Evolutionary conservation across 441 rosid species (phyloP).

Genomic region (Hura crepitans): DNA sequence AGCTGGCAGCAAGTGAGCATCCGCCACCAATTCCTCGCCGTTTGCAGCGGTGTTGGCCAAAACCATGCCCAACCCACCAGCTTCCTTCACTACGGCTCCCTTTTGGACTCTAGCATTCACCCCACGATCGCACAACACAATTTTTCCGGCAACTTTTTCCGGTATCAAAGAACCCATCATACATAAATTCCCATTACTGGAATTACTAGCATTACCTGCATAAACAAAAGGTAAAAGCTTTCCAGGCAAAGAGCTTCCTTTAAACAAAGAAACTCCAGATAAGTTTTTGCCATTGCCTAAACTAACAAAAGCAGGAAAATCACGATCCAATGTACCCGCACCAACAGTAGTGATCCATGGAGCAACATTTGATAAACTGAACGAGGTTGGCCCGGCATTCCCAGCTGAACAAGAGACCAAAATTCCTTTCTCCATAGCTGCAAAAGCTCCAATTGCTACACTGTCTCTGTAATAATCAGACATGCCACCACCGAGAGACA

Average conservation of each 20-base stretch:
- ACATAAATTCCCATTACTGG: slow-evolving; percentile 55
- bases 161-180: slow-evolving; percentile 64
- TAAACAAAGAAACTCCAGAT: slow-evolving; percentile 65
- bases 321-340: slow-evolving; percentile 80
- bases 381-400: slow-evolving; percentile 61
- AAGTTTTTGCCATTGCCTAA: slow-evolving; percentile 46
- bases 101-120: slow-evolving; percentile 75
- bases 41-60: slow-evolving; percentile 59
- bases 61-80: slow-evolving; percentile 88
- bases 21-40: slow-evolving; percentile 89
- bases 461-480: slow-evolving; percentile 59
- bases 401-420: slow-evolving; percentile 84
- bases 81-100: slow-evolving; percentile 73
- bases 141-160: slow-evolving; percentile 52
- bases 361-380: slow-evolving; percentile 67
- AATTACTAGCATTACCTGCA: slow-evolving; percentile 40
- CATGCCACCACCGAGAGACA: slow-evolving; percentile 70
- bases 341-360: slow-evolving; percentile 94
- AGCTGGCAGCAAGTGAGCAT: slow-evolving; percentile 74
- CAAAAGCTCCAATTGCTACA: slow-evolving; percentile 66
- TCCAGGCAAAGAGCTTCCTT: slow-evolving; percentile 53
- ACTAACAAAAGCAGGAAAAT: slow-evolving; percentile 65
- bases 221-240: slow-evolving; percentile 58
- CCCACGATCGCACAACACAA: slow-evolving; percentile 81
- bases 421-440: slow-evolving; percentile 79